Percentiles rank a stretch among this genome's conserved stretches.
Evolutionary conservation across 2,329 filamentous ascomycete genomes (phyloP).

Genomic region (Trichophyton verrucosum): DNA sequence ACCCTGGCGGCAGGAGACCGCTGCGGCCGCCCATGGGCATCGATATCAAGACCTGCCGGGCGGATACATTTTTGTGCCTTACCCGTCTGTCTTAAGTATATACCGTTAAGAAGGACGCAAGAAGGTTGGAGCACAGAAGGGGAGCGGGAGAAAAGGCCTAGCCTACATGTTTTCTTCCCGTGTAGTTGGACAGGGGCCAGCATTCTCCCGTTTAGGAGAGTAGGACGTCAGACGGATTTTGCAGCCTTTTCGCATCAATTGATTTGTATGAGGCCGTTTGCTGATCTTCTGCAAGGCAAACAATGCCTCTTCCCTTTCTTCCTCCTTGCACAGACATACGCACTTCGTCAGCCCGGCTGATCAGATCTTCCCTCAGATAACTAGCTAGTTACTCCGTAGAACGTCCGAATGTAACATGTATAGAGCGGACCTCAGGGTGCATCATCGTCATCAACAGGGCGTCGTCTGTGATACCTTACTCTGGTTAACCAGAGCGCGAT

Average conservation of each 20-base stretch:
- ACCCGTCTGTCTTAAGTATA: background rate
- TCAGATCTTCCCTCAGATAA: background rate
- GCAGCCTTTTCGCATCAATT: background rate
- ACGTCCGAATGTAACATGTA: background rate
- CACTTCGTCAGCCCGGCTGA: background rate
- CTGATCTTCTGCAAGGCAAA: background rate
- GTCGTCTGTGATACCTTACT: background rate
- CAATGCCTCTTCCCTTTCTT: background rate
- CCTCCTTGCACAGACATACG: background rate
- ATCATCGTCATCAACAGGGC: background rate
- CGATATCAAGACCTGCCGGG: background rate
- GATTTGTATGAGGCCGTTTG: background rate
- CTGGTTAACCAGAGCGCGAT: too few relatives aligned
- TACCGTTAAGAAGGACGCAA: background rate
- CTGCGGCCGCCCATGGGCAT: background rate
- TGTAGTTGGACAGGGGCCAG: background rate
- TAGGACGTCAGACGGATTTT: background rate
- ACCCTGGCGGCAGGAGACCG: background rate
- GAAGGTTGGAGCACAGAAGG: background rate
- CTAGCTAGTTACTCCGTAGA: background rate
- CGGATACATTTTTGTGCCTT: background rate
- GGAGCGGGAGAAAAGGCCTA: too few relatives aligned
- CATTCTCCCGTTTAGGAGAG: background rate
- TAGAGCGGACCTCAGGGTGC: background rate
- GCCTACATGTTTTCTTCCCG: background rate